Base-by-base conservation (phyloP, 2,329 filamentous ascomycete species). In the Fusarium setosum region DNA sequence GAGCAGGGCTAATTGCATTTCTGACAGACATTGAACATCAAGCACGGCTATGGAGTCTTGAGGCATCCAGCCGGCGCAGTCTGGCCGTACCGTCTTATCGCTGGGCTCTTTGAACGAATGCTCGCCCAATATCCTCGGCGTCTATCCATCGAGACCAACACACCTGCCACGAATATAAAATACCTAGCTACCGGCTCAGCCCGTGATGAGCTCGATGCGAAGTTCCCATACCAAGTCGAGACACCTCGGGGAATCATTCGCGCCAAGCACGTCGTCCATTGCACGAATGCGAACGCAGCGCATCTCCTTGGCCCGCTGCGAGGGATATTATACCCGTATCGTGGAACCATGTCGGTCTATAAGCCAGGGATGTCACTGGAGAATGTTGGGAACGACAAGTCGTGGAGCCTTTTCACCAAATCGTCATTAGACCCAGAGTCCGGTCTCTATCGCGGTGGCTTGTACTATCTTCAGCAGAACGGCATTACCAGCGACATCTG, bases 261-360 rank as follows among this genome's bases (percentile, higher is more conserved):
- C 1, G 79, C 84, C 13, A 76, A 75, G 3, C 80, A 85, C 48
- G 74, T 89, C 6, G 77, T 89, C 2, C 84, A 89, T 61, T 84
- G 84, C 32, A 88, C 85, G 1, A 88, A 89, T 61, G 84, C 76
- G 3, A 82, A 83, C 64, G 77, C 82, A 0, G 73, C 80, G 0
- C 81, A 86, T 48, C 77, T 88, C 3, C 71, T 88, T 3, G 84
- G 85, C 0, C 77, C 75, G 0, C 73, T 87, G 4, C 73, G 77
- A 2, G 79, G 79, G 3, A 78, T 79, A 15, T 70, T 84, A 10
- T 80, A 80, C 8, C 78, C 82, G 0, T 59, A 81, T 1, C 76
- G 81, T 1, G 81, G 75, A 2, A 80, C 82, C 29, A 85, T 86
- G 82, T 80, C 82, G 3, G 80, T 80, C 0, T 83, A 86, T 58